Conservation (phyloP, 2,329 filamentous ascomycete species). For the Aspergillus bombycis region DNA sequence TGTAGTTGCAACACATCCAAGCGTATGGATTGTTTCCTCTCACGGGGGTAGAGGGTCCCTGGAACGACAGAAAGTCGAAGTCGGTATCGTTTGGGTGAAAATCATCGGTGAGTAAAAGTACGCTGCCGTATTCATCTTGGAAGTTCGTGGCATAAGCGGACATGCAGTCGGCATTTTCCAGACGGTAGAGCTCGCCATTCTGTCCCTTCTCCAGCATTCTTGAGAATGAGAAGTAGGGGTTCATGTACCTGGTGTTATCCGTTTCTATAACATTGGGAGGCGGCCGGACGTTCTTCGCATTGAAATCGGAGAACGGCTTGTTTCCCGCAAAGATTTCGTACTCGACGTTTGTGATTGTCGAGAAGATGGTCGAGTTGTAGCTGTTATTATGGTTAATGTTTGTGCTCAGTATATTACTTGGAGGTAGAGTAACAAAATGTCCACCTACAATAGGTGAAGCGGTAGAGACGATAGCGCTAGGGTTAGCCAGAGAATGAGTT, state of each 20-base stretch:
- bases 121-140: slow-evolving; percentile 3
- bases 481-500: not conserved
- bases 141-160: slow-evolving; percentile 1
- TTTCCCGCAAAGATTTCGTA: slow-evolving; percentile 6
- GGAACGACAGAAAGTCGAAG: not conserved
- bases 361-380: not conserved
- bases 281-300: not conserved
- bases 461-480: slow-evolving; percentile 5
- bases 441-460: slow-evolving; percentile 11
- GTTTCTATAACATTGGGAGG: not conserved
- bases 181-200: not conserved
- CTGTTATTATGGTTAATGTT: not conserved
- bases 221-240: not conserved
- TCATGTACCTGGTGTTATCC: not conserved
- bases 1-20: slow-evolving; percentile 5
- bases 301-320: not conserved
- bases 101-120: slow-evolving; percentile 7
- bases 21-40: not conserved
- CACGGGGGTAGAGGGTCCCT: not conserved
- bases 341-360: not conserved
- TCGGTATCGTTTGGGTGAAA: not conserved
- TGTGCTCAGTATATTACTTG: not conserved
- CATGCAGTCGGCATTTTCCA: slow-evolving; percentile 7
- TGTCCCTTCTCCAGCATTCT: not conserved
- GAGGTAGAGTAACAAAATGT: not conserved